These are phyloP conservation scores for Globisporangium cederbergense DNA, from an alignment of 352 stramenopile genomes.

Conservation along the genomic window DNA sequence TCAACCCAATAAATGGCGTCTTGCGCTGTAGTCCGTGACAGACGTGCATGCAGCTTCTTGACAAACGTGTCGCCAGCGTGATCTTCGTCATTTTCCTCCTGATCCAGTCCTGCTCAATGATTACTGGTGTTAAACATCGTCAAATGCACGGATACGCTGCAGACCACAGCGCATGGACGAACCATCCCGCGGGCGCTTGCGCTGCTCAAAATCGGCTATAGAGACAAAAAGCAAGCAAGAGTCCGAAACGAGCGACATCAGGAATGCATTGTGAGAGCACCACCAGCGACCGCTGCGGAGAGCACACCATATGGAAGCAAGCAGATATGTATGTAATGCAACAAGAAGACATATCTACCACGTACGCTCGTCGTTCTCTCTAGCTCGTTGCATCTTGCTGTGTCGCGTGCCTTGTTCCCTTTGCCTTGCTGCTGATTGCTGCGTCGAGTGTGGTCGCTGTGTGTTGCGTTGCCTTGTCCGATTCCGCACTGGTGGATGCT, in stretches of 20 bases:
- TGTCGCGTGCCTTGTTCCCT: neutral
- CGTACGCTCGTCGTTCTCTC: neutral
- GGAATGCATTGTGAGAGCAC: too few species aligned
- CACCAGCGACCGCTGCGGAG: neutral
- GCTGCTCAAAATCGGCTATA: constrained; percentile 2
- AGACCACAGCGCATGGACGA: neutral
- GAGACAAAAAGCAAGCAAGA: neutral
- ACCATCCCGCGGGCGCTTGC: constrained; percentile 7
- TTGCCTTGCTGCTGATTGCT: neutral
- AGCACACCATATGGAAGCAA: neutral
- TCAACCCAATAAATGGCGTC: constrained; percentile 7
- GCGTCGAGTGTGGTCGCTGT: too few species aligned
- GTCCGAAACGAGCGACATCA: neutral
- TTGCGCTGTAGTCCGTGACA: neutral
- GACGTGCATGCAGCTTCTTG: constrained; percentile 7
- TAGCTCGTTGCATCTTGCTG: constrained; percentile 8
- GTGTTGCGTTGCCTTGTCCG: neutral
- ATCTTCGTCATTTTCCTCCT: neutral
- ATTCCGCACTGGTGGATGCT: constrained; percentile 7
- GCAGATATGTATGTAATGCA: neutral
- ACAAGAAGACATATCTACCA: too few species aligned
- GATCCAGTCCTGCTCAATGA: neutral
- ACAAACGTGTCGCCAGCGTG: constrained; percentile 1
- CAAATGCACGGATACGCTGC: too few species aligned
- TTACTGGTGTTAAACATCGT: neutral